Base-by-base conservation (phyloP, 805 yeast genomes). In the Ogataea haglerorum region DNA sequence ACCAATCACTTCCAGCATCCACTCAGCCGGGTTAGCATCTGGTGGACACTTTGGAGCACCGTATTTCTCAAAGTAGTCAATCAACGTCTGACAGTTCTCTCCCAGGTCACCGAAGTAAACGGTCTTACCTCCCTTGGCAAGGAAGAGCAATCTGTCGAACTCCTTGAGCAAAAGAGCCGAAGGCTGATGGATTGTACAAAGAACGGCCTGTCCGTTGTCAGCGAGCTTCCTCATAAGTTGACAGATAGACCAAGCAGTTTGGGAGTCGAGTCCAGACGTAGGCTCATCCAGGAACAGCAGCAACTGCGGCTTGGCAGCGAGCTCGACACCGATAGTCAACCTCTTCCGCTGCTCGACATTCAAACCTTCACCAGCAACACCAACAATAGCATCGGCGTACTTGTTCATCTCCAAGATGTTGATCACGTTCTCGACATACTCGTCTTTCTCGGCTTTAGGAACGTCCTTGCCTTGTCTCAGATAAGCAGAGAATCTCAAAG, bases 1-100 rank as follows among this genome's bases (percentile, higher is more conserved):
- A 54, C 90, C 89, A 53, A 82, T 83, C 48, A 81, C 85, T 47
- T 84, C 84, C 63, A 88, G 69, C 95, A 88, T 88, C 93, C 95
- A 88, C 67, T 87, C 95, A 10, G 90, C 91, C 23, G 91, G 93
- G 50, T 85, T 85, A 5, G 86, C 88, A 30, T 70, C 69, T 6
- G 69, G 65, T 15, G 90, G 89, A 65, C 90, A 84, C 40, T 68
- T 66, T 18, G 70, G 73, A 30, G 89, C 77, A 39, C 88, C 89
- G 48, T 82, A 61, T 4, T 60, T 57, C 59, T 83, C 88, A 53
- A 84, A 82, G 57, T 83, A 83, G 37, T 74, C 63, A 42, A 82
- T 80, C 67, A 83, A 68, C 3, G 76, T 69, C 10, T 43, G 33
- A 43, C 65, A 79, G 51, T 79, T 73, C 26, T 71, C 61, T 40